Conservation (phyloP, 2,329 filamentous ascomycete genomes). For the Aspergillus aculeatinus region DNA sequence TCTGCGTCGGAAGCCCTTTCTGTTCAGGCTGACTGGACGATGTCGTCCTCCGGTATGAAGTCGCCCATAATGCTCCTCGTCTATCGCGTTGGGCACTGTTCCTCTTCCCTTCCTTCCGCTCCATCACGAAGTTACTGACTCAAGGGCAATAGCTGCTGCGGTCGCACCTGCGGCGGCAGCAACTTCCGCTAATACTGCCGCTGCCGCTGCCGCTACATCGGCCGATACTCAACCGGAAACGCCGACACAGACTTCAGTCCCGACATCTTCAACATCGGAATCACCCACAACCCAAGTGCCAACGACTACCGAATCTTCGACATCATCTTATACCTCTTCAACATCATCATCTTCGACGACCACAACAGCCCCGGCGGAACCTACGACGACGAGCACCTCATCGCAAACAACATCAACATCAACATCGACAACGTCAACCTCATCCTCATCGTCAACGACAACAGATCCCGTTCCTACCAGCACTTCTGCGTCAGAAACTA, state of each 20-base stretch:
- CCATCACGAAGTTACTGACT: not conserved
- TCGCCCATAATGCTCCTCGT: not conserved
- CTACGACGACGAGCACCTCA: conserved; percentile 22
- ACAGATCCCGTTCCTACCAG: conserved; percentile 19
- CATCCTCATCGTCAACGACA: conserved; percentile 21
- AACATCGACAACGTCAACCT: conserved; percentile 16
- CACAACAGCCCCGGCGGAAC: conserved; percentile 17
- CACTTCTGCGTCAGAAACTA: conserved; percentile 12
- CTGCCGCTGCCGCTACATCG: conserved; percentile 12
- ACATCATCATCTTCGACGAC: conserved; percentile 15
- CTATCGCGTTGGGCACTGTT: not conserved
- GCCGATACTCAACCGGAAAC: conserved; percentile 2
- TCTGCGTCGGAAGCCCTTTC: not conserved
- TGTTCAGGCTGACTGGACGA: not conserved
- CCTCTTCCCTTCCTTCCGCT: not conserved
- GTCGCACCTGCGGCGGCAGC: conserved; percentile 8
- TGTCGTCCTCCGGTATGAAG: conserved; percentile 7
- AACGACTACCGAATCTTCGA: conserved; percentile 18
- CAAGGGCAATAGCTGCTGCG: not conserved
- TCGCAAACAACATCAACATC: conserved; percentile 10
- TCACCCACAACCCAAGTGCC: conserved; percentile 10
- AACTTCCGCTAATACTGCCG: conserved; percentile 9
- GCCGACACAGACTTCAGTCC: conserved; percentile 14
- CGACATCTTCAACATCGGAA: conserved; percentile 15
- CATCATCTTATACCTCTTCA: conserved; percentile 17